Conservation (phyloP, 23 red algal species). For the Pyropia yezoensis region DNA sequence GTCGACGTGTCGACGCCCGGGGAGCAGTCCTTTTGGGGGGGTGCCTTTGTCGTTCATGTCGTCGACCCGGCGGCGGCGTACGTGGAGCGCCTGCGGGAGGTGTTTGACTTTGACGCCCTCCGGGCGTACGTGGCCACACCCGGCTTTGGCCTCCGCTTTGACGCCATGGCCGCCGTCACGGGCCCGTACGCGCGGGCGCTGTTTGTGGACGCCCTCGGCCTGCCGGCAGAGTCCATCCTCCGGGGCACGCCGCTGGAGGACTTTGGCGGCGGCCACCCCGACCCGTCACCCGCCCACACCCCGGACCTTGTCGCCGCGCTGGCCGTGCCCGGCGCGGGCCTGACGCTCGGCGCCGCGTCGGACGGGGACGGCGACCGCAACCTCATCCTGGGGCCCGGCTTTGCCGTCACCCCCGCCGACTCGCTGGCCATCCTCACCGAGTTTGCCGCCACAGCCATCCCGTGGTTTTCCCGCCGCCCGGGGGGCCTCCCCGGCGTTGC, state of each 20-base stretch:
- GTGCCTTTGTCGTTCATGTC: constrained; percentile 69
- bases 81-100: constrained; percentile 53
- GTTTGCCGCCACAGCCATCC: constrained; percentile 54
- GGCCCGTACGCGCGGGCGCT: constrained; percentile 73
- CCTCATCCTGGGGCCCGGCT: constrained; percentile 90
- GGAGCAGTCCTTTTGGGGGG: not conserved
- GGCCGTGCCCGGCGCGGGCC: constrained; percentile 37
- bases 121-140: constrained; percentile 26
- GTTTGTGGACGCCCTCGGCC: constrained; percentile 74
- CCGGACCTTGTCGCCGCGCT: constrained; percentile 70
- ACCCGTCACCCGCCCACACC: constrained; percentile 88
- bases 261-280: constrained; percentile 95
- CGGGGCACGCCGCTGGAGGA: constrained; percentile 59
- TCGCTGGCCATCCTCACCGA: constrained; percentile 90
- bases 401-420: constrained; percentile 90
- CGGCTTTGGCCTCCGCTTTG: constrained; percentile 81
- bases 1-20: constrained; percentile 15
- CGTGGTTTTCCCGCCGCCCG: constrained; percentile 39
- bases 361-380: constrained; percentile 99
- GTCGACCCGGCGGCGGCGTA: constrained; percentile 83
- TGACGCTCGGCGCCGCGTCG: constrained; percentile 80
- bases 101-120: constrained; percentile 89
- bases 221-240: constrained; percentile 41
- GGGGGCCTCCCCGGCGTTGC: constrained; percentile 73
- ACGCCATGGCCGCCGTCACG: constrained; percentile 88